Evolutionary conservation across 148 eudicot species (phyloP).

Genomic region (Beta vulgaris): DNA sequence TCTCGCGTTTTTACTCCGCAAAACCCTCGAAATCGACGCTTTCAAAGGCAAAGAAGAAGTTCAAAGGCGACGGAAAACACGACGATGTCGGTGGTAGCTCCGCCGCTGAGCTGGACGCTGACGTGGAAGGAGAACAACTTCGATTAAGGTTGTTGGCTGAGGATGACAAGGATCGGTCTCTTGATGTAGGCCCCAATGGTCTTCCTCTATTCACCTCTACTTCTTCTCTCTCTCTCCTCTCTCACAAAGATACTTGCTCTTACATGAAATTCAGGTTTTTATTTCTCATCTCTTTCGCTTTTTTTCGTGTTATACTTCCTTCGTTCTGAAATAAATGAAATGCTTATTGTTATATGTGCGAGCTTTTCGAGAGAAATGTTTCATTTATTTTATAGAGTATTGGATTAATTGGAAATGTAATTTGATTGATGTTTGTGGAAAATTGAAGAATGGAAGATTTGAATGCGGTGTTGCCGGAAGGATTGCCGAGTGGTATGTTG

Average conservation of each 20-base stretch:
- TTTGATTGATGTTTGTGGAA: not conserved
- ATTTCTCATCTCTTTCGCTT: not conserved
- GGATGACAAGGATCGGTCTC: slow-evolving; percentile 61
- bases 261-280: slow-evolving; percentile 67
- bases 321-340: too few relatives aligned
- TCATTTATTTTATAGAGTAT: too few relatives aligned
- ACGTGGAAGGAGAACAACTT: slow-evolving; percentile 36
- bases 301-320: too few relatives aligned
- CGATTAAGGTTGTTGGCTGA: slow-evolving; percentile 45
- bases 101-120: slow-evolving; percentile 28
- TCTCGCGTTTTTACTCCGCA: slow-evolving; percentile 29
- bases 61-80: slow-evolving; percentile 26
- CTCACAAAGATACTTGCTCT: slow-evolving; percentile 42
- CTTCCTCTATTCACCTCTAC: slow-evolving; percentile 58
- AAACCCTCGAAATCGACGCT: slow-evolving; percentile 36
- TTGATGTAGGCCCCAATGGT: slow-evolving; percentile 86
- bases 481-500: slow-evolving; percentile 76
- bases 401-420: not conserved
- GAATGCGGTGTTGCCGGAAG: slow-evolving; percentile 68
- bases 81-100: slow-evolving; percentile 30
- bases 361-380: too few relatives aligned
- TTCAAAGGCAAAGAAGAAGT: slow-evolving; percentile 36
- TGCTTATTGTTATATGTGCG: too few relatives aligned
- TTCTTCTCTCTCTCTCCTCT: slow-evolving; percentile 48
- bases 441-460: slow-evolving; percentile 47